A percentile compares a stretch with the other conserved stretches of the same genome.
These are phyloP conservation scores for Apiospora koreana DNA, from an alignment of 2,329 filamentous ascomycete species.

Conservation along the genomic window DNA sequence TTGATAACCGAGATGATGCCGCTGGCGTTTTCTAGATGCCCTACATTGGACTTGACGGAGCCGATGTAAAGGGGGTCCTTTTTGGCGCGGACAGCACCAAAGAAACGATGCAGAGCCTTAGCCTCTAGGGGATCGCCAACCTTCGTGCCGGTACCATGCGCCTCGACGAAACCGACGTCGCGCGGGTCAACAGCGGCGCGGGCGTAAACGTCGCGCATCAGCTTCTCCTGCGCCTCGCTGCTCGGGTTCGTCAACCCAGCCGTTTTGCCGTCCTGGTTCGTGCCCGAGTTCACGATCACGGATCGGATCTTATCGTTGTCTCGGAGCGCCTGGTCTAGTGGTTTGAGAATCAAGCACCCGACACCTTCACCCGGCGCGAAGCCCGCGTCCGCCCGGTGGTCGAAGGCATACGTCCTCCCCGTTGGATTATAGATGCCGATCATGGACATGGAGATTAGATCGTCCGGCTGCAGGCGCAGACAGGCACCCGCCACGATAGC, in stretches of 20 bases:
- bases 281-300: conserved; percentile 37
- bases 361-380: conserved; percentile 55
- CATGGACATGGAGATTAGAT: no score
- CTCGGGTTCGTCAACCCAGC: conserved; percentile 29
- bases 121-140: conserved; percentile 35
- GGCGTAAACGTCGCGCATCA: conserved; percentile 36
- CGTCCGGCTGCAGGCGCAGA: no score
- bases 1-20: conserved; percentile 37
- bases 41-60: conserved; percentile 39
- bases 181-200: conserved; percentile 30
- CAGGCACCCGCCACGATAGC: no score
- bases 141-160: conserved; percentile 41
- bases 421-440: no score
- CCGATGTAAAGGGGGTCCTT: conserved; percentile 31
- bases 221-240: conserved; percentile 30
- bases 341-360: conserved; percentile 50
- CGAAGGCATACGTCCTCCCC: conserved; percentile 34
- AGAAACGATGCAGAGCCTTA: conserved; percentile 36
- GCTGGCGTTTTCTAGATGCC: conserved; percentile 35
- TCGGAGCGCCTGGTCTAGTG: conserved; percentile 47
- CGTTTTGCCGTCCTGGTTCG: conserved; percentile 36
- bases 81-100: conserved; percentile 28
- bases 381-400: conserved; percentile 47
- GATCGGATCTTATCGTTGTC: conserved; percentile 53
- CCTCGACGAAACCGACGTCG: conserved; percentile 37